Conservation (phyloP, 306 rosid genomes). For the Morella rubra region DNA sequence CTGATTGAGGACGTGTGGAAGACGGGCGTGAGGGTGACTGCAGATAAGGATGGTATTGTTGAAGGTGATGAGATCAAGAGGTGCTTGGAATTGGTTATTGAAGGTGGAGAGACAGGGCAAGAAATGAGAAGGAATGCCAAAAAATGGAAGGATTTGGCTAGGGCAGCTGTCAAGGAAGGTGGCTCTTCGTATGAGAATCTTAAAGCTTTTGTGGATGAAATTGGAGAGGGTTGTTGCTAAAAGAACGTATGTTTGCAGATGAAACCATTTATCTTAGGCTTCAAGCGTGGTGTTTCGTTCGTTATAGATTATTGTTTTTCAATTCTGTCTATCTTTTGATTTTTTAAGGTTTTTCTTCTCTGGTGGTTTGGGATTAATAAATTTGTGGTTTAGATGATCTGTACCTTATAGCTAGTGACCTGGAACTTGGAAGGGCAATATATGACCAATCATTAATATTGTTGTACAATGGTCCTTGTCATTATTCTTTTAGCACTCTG, state of each 20-base stretch:
- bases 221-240: neutral
- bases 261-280: neutral
- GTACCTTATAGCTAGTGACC: too few relatives aligned
- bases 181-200: conserved; percentile 35
- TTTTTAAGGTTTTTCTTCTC: too few relatives aligned
- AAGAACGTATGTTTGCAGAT: neutral
- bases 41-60: conserved; percentile 3
- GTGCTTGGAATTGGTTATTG: conserved; percentile 29
- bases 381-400: too few relatives aligned
- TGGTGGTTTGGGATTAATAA: too few relatives aligned
- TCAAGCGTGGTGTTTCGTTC: neutral
- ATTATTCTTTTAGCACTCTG: too few relatives aligned
- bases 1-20: conserved; percentile 9
- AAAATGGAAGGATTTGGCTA: conserved; percentile 36
- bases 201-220: conserved; percentile 24
- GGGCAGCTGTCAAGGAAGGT: conserved; percentile 28
- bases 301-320: neutral
- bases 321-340: too few relatives aligned
- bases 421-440: too few relatives aligned
- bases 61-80: conserved; percentile 17
- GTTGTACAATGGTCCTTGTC: too few relatives aligned
- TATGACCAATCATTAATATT: too few relatives aligned
- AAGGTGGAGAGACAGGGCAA: conserved; percentile 9
- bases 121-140: conserved; percentile 27
- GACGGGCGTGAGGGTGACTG: conserved; percentile 9